phyloP scores from a whole-genome alignment of 257 asterid species.

The Cynanchum wilfordii region DNA sequence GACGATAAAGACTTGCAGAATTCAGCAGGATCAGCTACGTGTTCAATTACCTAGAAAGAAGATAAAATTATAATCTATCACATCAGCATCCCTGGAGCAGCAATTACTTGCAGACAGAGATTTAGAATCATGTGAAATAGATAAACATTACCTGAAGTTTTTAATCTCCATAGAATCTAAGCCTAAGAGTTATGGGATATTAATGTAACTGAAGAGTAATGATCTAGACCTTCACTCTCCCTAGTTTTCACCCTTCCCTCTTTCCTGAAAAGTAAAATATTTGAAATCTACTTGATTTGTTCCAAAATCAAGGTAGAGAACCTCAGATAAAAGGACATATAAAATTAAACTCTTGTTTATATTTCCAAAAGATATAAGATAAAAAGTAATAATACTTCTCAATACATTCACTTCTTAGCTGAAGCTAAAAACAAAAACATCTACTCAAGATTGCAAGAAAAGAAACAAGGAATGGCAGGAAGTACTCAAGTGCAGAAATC shows the following conservation, averaged over 20 bases:
- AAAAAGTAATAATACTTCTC: not conserved
- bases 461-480: not conserved
- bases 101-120: not conserved
- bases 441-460: not conserved
- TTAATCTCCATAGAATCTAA: not conserved
- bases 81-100: not conserved
- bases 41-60: slow-evolving; percentile 78
- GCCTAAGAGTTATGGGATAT: not conserved
- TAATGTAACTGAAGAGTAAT: not conserved
- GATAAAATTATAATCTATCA: slow-evolving; percentile 10
- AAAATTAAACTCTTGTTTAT: not conserved
- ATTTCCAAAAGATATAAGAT: not conserved
- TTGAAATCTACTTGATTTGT: not conserved
- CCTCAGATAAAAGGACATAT: not conserved
- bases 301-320: not conserved
- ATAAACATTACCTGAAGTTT: not conserved
- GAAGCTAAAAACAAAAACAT: not conserved
- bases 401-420: not conserved
- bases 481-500: not conserved
- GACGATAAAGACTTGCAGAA: slow-evolving; percentile 90
- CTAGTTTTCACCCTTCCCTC: not conserved
- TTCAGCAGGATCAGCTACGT: slow-evolving; percentile 81
- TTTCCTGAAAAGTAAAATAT: not conserved
- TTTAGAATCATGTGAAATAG: not conserved
- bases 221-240: not conserved